phyloP scores from a whole-genome alignment of 2,329 filamentous ascomycete species.

The Trichophyton rubrum region DNA sequence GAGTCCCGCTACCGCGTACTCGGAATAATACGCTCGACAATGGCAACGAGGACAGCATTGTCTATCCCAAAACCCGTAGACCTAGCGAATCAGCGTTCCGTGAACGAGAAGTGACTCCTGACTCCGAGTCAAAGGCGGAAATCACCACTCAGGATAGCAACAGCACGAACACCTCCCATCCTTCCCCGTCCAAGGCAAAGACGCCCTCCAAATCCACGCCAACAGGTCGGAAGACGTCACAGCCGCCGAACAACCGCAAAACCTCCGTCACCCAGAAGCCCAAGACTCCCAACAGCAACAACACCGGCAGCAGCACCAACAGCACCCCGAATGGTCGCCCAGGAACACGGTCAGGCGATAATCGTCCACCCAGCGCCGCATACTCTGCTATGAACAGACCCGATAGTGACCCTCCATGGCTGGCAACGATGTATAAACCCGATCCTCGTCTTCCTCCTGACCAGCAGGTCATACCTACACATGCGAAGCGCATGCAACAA shows the following conservation, averaged over 20 bases:
- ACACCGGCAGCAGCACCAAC: conserved; percentile 19
- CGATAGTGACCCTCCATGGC: conserved; percentile 92
- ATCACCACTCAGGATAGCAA: conserved; percentile 9
- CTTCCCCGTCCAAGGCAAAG: conserved; percentile 17
- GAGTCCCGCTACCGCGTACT: conserved; percentile 53
- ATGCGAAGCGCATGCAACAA: conserved; percentile 80
- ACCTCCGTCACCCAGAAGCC: conserved; percentile 24
- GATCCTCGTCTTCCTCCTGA: conserved; percentile 89
- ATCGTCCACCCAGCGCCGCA: conserved; percentile 39
- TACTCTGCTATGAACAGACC: conserved; percentile 48
- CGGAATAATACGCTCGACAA: conserved; percentile 44
- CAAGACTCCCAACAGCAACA: conserved; percentile 22
- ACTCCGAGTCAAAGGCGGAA: conserved; percentile 13
- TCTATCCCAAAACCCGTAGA: conserved; percentile 50
- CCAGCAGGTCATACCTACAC: conserved; percentile 87
- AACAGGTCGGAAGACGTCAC: conserved; percentile 28
- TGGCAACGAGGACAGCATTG: conserved; percentile 49
- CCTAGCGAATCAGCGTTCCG: conserved; percentile 45
- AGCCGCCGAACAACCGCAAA: conserved; percentile 30
- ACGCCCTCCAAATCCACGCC: conserved; percentile 20
- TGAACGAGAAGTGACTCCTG: conserved; percentile 13
- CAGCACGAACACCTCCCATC: conserved; percentile 13
- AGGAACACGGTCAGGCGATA: conserved; percentile 50
- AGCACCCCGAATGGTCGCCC: conserved; percentile 39
- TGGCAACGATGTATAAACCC: conserved; percentile 87